Base-by-base conservation (phyloP, 2,329 filamentous ascomycete genomes). In the Xylariales sp. region DNA sequence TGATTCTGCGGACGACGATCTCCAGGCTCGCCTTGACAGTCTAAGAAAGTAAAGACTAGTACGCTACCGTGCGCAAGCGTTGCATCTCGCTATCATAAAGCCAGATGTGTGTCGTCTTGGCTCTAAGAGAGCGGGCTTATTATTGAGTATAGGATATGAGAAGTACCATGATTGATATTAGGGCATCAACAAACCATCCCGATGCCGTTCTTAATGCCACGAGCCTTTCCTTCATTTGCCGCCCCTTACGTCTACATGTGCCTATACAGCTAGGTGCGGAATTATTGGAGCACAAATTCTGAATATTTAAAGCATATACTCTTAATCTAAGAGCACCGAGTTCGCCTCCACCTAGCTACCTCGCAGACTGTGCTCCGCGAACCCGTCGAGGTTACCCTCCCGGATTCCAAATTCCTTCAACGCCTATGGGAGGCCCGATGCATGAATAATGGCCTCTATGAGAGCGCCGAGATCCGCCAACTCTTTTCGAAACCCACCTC, bases 11-110 rank as follows among this genome's bases (percentile, higher is more conserved):
- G 94, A 97, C 75, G 93, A 97, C 76, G 96, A 97, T 78, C 87
- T 99, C 32, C 94, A 98, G 83, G 95, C 96, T 71, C 89, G 96
- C 67, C 86, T 99, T 60, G 93, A 98, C 79, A 97, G 94, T 80
- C 83, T 98, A 72, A 87, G 92, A 77, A 85, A 86, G 79, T 88
- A 80, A 71, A 30, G 28, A 43, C 12, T 36, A 23, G 23, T 23
- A 23, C 23, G 6, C n/a, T 14, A n/a, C 48, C 23, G 14, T 60
- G 41, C 52, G 36, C 55, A n/a, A 62, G 28, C 28, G 39, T 48
- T 41, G 34, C 50, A 36, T 43, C 49, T 34, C 48, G 10, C 41
- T 39, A 30, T 46, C 28, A n/a, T 12, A 23, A 34, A 54, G 56
- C 18, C 18, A 49, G 49, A 45, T n/a, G 12, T n/a, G 45, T 12